phyloP scores from a whole-genome alignment of 2,329 filamentous ascomycete genomes.

The Botrytis sinoallii region DNA sequence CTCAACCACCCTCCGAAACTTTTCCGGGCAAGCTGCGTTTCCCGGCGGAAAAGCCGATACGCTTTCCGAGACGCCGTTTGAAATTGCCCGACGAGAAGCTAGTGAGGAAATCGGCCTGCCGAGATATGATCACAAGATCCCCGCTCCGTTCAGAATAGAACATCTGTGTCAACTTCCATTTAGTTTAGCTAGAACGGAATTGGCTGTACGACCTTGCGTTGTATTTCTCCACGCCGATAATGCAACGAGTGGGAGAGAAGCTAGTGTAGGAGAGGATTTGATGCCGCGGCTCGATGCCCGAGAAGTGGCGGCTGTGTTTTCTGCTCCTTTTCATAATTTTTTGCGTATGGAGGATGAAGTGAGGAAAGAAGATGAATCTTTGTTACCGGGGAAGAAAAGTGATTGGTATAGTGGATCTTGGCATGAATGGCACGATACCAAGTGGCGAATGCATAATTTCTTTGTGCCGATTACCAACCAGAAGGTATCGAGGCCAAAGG shows the following conservation, averaged over 20 bases:
- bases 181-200: conserved; percentile 68
- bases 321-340: conserved; percentile 83
- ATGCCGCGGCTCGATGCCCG: conserved; percentile 81
- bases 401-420: conserved; percentile 83
- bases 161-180: conserved; percentile 82
- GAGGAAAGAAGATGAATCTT: conserved; percentile 33
- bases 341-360: conserved; percentile 59
- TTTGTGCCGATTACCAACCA: conserved; percentile 77
- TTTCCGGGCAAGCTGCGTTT: conserved; percentile 83
- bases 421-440: conserved; percentile 72
- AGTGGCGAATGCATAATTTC: conserved; percentile 91
- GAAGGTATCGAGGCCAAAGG: conserved; percentile 59
- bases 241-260: conserved; percentile 38
- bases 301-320: conserved; percentile 93
- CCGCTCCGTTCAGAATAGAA: conserved; percentile 77
- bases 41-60: conserved; percentile 72
- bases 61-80: conserved; percentile 59
- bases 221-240: conserved; percentile 69
- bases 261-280: conserved; percentile 64
- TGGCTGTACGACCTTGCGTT: conserved; percentile 73
- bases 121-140: conserved; percentile 63
- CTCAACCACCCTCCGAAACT: conserved; percentile 59
- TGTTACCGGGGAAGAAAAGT: conserved; percentile 33
- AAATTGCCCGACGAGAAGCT: conserved; percentile 85
- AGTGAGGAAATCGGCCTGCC: conserved; percentile 92